A percentile compares a stretch with the other conserved stretches of the same genome.
phyloP scores from a whole-genome alignment of 306 rosid species.

The Fragaria vesca region DNA sequence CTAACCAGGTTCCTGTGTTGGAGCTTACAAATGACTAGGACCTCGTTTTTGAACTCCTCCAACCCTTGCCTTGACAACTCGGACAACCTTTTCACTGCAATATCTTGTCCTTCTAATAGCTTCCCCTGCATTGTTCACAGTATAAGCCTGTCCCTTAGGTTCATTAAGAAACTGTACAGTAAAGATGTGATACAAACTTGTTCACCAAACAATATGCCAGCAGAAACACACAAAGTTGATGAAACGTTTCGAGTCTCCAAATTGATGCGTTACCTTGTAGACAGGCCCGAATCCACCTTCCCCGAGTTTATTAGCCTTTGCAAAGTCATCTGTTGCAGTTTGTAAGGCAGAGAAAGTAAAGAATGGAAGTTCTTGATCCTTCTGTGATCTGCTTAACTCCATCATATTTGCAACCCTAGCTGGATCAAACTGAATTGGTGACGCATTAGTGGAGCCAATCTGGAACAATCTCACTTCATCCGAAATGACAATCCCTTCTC shows the following conservation, averaged over 20 bases:
- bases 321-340: conserved; percentile 20
- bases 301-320: conserved; percentile 11
- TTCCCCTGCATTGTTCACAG: conserved; percentile 5
- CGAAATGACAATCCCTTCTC: not conserved
- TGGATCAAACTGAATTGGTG: conserved; percentile 11
- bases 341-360: conserved; percentile 1
- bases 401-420: not conserved
- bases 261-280: conserved; percentile 15
- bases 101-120: conserved; percentile 13
- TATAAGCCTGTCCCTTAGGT: not conserved
- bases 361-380: conserved; percentile 20
- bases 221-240: not conserved
- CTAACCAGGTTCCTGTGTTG: conserved; percentile 21
- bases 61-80: conserved; percentile 19
- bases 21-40: conserved; percentile 21
- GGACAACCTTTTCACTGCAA: conserved; percentile 20
- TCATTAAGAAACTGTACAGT: not conserved
- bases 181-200: not conserved
- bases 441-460: conserved; percentile 1
- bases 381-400: conserved; percentile 10
- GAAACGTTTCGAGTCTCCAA: not conserved
- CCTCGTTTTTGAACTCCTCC: conserved; percentile 21
- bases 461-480: conserved; percentile 21
- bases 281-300: conserved; percentile 23
- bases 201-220: not conserved